Evolutionary conservation across 2,329 filamentous ascomycete species (phyloP), one percentile per base, ranked within the genome.

Genomic region (Malbranchea zuffiana): DNA sequence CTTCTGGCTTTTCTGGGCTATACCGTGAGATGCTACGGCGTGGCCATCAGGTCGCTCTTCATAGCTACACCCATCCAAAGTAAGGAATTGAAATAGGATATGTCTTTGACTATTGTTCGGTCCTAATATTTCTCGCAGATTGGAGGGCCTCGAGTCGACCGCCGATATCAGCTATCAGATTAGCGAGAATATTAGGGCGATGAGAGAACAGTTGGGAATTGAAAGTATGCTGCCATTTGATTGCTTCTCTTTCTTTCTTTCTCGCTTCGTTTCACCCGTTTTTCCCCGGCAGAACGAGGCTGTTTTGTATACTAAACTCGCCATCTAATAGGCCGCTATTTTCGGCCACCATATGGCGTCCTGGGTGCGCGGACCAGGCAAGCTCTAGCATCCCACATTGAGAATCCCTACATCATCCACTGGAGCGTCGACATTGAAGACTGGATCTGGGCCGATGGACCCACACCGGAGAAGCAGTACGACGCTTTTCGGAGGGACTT

Each of bases 341-440:
- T 82, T 67, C 72, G 78, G 4, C 76, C 78, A 4, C 78, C 78
- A 0, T 82, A 77, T 49, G 78, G 78, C 26, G 80, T 68, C 19
- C 72, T 81, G 50, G 78, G 77, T 26, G 76, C 77, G 1, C 69
- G 77, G 30, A 76, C 78, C 60, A 69, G 78, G 3, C 71, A 79
- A 52, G 68, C 74, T 26, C 67, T 81, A 18, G 71, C 75, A 0
- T 62, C 64, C 15, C 55, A 55, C 11, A 65, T 69, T 13, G 60
- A 65, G 1, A 64, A 70, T 10, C 68, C 74, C 1, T 70, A 72
- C 45, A 70, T 81, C 28, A 69, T 80, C 35, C 75, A 74, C 53
- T 82, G 78, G 78, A 75, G 69, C 49, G 72, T 82, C 29, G 78
- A 82, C 49, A 72, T 81, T 20, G 74, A 82, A 61, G 78, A 82